Base-by-base conservation (phyloP, 768 basidiomycete species). In the Xerocomellus intermedius region DNA sequence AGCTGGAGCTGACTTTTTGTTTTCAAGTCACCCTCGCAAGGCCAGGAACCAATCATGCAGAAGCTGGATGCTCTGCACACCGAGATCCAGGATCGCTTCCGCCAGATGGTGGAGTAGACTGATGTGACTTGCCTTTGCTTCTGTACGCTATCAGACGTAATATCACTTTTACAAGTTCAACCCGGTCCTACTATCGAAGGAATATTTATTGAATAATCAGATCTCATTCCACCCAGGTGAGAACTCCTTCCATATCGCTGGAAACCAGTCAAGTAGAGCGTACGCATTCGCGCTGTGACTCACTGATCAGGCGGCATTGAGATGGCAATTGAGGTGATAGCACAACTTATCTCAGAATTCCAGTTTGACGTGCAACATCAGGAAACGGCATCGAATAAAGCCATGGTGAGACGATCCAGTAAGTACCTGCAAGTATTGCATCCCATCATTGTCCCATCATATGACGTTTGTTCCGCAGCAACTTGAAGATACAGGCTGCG, bases 51-150 rank as follows among this genome's bases (percentile, higher is more conserved):
- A 4, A 87, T 97, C 66, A 86, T 83, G 75, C 76, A 84, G 75
- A 94, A 90, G 71, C 74, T 94, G 66, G 91, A 96, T 68, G 79
- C 78, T 33, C 74, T 98, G 43, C 79, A 95, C 69, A 70, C 75
- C 50, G 94, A 97, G 75, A 97, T 98, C 57, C 87, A 88, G 66
- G 93, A 94, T 72, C 94, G 89, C 68, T 97, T 98, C 80, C 83
- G 91, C 55, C 87, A 89, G 73, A 73, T 93, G 72, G 87, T 78
- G 62, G 90, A 93, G 76, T 93, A 82, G 72, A 70, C 42, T 54
- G 17, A 44, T 55, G 49, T 43, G 48, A 44, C 19, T 24, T 39
- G 35, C 39, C 30, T 38, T 39, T 52, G 3, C 7, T 38, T 13
- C 46, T 69, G 69, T 71, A 64, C 32, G 37, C 48, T 62, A 58